Percentiles rank a stretch among this genome's conserved stretches.
These are phyloP conservation scores for Dichotomocladium elegans DNA, from an alignment of 371 early-diverging fungal genomes.

Conservation along the genomic window DNA sequence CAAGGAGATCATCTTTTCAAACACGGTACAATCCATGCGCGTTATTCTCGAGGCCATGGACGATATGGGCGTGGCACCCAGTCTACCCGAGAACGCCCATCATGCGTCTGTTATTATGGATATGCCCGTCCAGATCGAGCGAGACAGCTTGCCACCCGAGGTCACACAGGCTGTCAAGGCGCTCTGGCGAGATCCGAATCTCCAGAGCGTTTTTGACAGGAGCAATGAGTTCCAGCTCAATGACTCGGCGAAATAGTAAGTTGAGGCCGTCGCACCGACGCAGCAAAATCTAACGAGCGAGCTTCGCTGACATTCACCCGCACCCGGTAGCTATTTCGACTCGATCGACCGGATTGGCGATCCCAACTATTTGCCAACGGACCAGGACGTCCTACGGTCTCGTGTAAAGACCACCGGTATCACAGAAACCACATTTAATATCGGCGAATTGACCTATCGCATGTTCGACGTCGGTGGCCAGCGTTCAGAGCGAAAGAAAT, in stretches of 20 bases:
- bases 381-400: constrained; percentile 86
- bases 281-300: background rate
- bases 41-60: constrained; percentile 94
- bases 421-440: constrained; percentile 81
- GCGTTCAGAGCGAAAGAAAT: constrained; percentile 89
- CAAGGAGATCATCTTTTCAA: constrained; percentile 92
- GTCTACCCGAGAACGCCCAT: constrained; percentile 56
- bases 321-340: constrained; percentile 76
- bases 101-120: constrained; percentile 69
- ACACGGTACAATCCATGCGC: constrained; percentile 91
- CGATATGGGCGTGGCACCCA: constrained; percentile 66
- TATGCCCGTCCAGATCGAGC: constrained; percentile 81
- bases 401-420: constrained; percentile 92
- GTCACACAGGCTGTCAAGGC: constrained; percentile 71
- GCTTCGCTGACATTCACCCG: constrained; percentile 3
- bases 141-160: constrained; percentile 72
- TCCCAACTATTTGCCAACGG: constrained; percentile 76
- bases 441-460: constrained; percentile 82
- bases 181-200: constrained; percentile 84
- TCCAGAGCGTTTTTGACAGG: constrained; percentile 77
- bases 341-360: constrained; percentile 84
- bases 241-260: constrained; percentile 89
- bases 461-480: constrained; percentile 98
- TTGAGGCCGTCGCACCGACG: no score
- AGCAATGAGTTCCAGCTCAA: constrained; percentile 94